Evolutionary conservation across 2,329 filamentous ascomycete species (phyloP).

Genomic region (Trichoderma sp.): DNA sequence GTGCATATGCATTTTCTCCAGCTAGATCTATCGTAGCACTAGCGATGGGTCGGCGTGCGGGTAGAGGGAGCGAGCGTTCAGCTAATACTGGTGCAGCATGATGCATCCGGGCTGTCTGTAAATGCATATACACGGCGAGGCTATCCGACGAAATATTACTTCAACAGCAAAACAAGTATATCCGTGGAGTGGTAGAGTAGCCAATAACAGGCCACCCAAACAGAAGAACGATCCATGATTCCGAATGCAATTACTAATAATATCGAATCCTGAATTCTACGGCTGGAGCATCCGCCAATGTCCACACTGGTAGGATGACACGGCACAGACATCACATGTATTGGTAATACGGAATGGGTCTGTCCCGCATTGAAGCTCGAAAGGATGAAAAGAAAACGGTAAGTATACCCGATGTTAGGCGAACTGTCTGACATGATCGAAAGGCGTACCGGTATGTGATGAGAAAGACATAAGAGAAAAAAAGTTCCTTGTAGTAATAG

Average conservation of each 20-base stretch:
- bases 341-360: constrained; percentile 11
- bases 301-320: not conserved
- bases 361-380: not conserved
- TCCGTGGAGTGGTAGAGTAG: not conserved
- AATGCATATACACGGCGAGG: not conserved
- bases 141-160: not conserved
- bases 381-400: not conserved
- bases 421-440: not conserved
- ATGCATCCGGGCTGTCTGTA: not conserved
- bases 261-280: not conserved
- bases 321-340: not conserved
- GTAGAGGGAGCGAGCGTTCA: not conserved
- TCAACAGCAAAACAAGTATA: not conserved
- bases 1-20: constrained; percentile 1
- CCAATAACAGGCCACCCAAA: too few relatives aligned
- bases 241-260: not conserved
- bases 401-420: constrained; percentile 8
- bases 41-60: not conserved
- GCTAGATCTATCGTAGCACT: not conserved
- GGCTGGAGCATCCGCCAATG: not conserved
- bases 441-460: not conserved
- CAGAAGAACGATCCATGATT: not conserved
- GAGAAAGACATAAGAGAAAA: not conserved
- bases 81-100: not conserved
- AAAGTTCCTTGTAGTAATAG: not conserved